Evolutionary conservation across 192 early-diverging fungal species (phyloP).

Genomic region (Linnemannia schmuckeri): DNA sequence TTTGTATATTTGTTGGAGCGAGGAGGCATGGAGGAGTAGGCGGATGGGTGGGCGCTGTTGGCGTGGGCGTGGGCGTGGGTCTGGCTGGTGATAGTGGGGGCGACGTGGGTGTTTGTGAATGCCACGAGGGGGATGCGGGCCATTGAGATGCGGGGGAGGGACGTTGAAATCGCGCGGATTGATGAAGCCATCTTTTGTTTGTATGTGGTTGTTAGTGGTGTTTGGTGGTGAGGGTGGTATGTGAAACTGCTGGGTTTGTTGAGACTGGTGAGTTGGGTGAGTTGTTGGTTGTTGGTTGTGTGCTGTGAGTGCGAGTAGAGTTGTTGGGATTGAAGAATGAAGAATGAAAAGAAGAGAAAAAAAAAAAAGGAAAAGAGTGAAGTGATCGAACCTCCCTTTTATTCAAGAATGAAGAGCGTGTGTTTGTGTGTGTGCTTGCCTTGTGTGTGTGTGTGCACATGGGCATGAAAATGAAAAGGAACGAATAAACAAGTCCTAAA

Average conservation of each 20-base stretch:
- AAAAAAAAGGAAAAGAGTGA: not conserved
- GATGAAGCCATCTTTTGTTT: constrained; percentile 9
- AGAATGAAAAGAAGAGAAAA: not conserved
- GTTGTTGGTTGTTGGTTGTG: not conserved
- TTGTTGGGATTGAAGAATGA: not conserved
- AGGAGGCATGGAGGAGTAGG: constrained; percentile 32
- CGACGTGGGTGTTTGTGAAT: constrained; percentile 23
- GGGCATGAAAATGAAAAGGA: not conserved
- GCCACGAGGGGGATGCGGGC: constrained; percentile 41
- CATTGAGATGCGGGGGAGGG: constrained; percentile 40
- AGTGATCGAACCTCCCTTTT: not conserved
- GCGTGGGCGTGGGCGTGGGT: constrained; percentile 12
- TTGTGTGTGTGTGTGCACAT: not conserved
- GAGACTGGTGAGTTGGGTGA: not conserved
- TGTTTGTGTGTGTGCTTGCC: too few relatives aligned
- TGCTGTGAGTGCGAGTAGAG: not conserved
- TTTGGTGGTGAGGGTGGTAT: not conserved
- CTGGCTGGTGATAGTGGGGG: not conserved
- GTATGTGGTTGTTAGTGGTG: not conserved
- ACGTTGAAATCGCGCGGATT: constrained; percentile 29
- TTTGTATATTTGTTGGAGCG: constrained; percentile 14
- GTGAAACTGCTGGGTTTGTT: not conserved
- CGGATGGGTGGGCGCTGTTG: constrained; percentile 19
- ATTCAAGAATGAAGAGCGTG: not conserved
- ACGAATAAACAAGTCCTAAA: not conserved